A percentile compares a stretch with the other conserved stretches of the same genome.
These are phyloP conservation scores for Trichoderma arundinaceum DNA, from an alignment of 2,329 filamentous ascomycete genomes.

Conservation along the genomic window DNA sequence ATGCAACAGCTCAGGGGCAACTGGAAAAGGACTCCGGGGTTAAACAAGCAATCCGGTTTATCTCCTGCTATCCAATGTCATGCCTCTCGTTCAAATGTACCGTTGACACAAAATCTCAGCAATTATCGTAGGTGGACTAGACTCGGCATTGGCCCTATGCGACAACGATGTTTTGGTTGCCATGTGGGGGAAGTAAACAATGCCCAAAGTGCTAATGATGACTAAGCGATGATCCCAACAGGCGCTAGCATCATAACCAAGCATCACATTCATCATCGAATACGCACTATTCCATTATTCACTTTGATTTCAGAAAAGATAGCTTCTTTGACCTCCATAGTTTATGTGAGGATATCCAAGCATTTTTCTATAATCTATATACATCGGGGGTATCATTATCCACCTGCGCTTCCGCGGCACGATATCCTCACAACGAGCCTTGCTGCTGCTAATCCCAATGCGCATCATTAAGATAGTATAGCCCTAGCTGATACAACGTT, in stretches of 20 bases:
- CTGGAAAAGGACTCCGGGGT: background rate
- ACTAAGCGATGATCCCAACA: constrained; percentile 34
- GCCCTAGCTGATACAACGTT: background rate
- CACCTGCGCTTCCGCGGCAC: background rate
- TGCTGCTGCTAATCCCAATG: background rate
- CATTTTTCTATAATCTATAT: constrained; percentile 3
- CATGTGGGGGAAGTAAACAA: constrained; percentile 51
- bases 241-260: background rate
- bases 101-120: background rate
- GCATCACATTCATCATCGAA: background rate
- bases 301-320: background rate
- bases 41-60: background rate
- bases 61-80: background rate
- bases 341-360: background rate
- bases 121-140: background rate
- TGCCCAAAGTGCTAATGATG: constrained; percentile 35
- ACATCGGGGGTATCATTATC: constrained; percentile 23
- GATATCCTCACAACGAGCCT: constrained; percentile 3
- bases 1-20: background rate
- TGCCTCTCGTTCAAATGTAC: background rate
- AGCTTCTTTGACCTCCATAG: background rate
- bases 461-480: background rate
- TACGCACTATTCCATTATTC: background rate
- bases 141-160: constrained; percentile 6
- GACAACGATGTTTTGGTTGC: constrained; percentile 41